Conservation (phyloP, 331 rosid species). For the Cydonia oblonga region DNA sequence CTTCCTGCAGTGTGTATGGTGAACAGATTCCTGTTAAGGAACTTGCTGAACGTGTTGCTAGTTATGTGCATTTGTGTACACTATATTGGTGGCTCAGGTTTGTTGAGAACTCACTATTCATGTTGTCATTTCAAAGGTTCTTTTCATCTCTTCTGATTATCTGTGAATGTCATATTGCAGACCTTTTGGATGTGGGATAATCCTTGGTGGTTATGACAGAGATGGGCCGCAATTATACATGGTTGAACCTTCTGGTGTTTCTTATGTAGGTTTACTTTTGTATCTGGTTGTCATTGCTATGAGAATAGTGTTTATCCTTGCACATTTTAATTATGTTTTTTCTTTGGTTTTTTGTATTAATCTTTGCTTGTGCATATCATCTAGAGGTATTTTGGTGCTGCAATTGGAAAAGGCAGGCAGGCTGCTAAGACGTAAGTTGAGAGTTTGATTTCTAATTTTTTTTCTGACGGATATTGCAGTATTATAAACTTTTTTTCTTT, state of each 20-base stretch:
- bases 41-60: conserved; percentile 94
- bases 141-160: conserved; percentile 3
- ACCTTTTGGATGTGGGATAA: conserved; percentile 98
- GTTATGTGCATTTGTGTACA: conserved; percentile 96
- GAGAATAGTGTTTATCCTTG: not conserved
- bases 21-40: conserved; percentile 89
- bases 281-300: not conserved
- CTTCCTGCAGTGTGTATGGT: conserved; percentile 58
- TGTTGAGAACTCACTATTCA: conserved; percentile 5
- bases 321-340: not conserved
- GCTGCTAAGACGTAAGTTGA: conserved; percentile 92
- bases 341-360: conserved; percentile 4
- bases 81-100: conserved; percentile 99
- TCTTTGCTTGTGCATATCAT: conserved; percentile 22
- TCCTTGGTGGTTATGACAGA: conserved; percentile 94
- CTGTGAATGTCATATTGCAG: conserved; percentile 29
- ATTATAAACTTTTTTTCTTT: not conserved
- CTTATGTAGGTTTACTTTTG: conserved; percentile 54
- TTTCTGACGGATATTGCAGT: not conserved
- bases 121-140: conserved; percentile 5
- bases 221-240: conserved; percentile 96
- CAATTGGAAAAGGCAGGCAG: conserved; percentile 96
- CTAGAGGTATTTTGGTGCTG: conserved; percentile 93
- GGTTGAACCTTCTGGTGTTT: conserved; percentile 95
- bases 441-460: not conserved